Percentiles rank a stretch among this genome's conserved stretches.
Evolutionary conservation across 129 eudicot species (phyloP).

Genomic region (Glebionis coronaria): DNA sequence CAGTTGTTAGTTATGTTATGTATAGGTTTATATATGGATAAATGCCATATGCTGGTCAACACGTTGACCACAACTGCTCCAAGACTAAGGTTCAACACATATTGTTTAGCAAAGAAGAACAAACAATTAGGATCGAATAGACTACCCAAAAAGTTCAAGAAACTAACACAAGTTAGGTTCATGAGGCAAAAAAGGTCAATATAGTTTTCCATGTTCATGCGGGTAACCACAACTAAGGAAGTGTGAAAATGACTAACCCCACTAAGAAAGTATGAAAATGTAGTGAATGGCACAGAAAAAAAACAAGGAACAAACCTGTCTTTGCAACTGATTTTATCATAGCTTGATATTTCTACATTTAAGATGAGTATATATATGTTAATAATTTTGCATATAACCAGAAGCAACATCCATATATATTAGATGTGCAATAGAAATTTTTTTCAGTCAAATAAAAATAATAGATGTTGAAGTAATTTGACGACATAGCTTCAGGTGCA

Average conservation of each 20-base stretch:
- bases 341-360: constrained; percentile 73
- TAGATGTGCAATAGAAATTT: neutral
- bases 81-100: constrained; percentile 7
- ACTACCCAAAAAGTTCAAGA: constrained; percentile 1
- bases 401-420: neutral
- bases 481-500: neutral
- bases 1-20: too few relatives aligned
- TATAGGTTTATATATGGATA: too few relatives aligned
- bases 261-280: too few relatives aligned
- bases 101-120: constrained; percentile 1
- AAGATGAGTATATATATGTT: constrained; percentile 23
- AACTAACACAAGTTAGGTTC: constrained; percentile 6
- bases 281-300: neutral
- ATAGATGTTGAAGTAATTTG: too few relatives aligned
- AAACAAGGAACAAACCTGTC: constrained; percentile 51
- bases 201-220: neutral
- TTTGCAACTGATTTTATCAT: constrained; percentile 49
- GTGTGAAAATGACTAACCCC: too few relatives aligned
- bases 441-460: constrained; percentile 11
- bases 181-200: constrained; percentile 3
- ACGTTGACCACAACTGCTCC: too few relatives aligned
- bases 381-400: constrained; percentile 8
- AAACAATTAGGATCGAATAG: neutral
- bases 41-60: too few relatives aligned
- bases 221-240: constrained; percentile 8